These are phyloP conservation scores for Claviceps quebecensis DNA, from an alignment of 2,329 filamentous ascomycete species.

Conservation along the genomic window DNA sequence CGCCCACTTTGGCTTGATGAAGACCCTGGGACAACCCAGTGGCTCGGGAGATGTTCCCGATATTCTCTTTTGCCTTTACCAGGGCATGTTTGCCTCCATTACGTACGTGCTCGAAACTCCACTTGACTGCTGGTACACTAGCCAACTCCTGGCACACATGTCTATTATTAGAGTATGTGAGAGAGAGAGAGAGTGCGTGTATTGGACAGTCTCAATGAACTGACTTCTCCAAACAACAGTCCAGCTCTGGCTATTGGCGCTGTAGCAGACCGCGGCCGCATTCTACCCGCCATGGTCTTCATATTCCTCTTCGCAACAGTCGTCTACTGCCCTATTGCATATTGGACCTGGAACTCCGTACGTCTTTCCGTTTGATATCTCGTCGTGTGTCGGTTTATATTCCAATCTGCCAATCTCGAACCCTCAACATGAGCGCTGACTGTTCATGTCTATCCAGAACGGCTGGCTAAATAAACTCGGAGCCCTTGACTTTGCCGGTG, in stretches of 20 bases:
- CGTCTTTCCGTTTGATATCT: neutral
- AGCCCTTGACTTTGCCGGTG: slow-evolving; percentile 61
- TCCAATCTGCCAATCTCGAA: no score
- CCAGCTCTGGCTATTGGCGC: slow-evolving; percentile 45
- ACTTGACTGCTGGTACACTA: no score
- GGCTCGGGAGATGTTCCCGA: slow-evolving; percentile 62
- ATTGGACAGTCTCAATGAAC: no score
- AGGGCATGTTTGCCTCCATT: slow-evolving; percentile 81
- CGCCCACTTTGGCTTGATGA: slow-evolving; percentile 66
- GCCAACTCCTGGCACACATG: no score
- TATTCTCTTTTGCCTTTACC: slow-evolving; percentile 71
- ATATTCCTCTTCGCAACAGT: slow-evolving; percentile 59
- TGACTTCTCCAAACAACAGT: slow-evolving; percentile 15
- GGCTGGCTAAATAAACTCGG: slow-evolving; percentile 59
- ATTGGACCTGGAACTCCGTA: slow-evolving; percentile 60
- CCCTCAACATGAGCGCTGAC: neutral
- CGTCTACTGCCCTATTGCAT: slow-evolving; percentile 60
- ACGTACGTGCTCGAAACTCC: slow-evolving; percentile 43
- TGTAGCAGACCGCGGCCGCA: slow-evolving; percentile 45
- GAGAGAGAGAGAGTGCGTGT: no score
- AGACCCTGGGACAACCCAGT: slow-evolving; percentile 63
- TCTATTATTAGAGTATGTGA: no score
- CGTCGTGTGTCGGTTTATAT: no score
- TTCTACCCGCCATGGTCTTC: slow-evolving; percentile 48
- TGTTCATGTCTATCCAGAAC: slow-evolving; percentile 18